Conservation (phyloP, 1,284 basidiomycete species). For the Sphagnurus paluster region DNA sequence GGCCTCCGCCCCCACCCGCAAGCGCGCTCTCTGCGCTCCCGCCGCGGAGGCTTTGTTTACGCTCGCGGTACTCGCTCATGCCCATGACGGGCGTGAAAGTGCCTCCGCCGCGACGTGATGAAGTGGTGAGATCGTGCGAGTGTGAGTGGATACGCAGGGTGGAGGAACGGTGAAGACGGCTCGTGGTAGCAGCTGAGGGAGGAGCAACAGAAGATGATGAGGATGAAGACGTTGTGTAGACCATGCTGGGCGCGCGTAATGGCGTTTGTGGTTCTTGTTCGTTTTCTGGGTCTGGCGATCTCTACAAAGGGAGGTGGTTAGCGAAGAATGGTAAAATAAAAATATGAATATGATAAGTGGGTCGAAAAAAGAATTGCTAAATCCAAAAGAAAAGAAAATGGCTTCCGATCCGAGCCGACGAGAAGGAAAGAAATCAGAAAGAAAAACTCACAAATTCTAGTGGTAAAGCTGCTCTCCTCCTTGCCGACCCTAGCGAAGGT, state of each 20-base stretch:
- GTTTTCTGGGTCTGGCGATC: not conserved
- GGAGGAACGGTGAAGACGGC: not conserved
- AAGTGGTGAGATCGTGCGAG: not conserved
- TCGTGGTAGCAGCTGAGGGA: constrained; percentile 34
- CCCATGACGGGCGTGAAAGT: constrained; percentile 13
- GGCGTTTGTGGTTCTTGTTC: constrained; percentile 28
- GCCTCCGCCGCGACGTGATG: not conserved
- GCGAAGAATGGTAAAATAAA: not conserved
- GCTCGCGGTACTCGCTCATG: constrained; percentile 18
- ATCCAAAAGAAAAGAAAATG: too few relatives aligned
- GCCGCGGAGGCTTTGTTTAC: constrained; percentile 25
- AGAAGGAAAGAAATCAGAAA: not conserved
- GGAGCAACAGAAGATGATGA: constrained; percentile 18
- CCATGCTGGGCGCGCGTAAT: constrained; percentile 23
- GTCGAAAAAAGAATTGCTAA: too few relatives aligned
- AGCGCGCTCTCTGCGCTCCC: constrained; percentile 27
- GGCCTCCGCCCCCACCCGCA: constrained; percentile 30
- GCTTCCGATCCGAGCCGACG: too few relatives aligned
- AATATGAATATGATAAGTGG: not conserved
- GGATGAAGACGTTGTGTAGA: constrained; percentile 20
- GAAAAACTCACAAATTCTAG: constrained; percentile 51
- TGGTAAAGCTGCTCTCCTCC: constrained; percentile 53
- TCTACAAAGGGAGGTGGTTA: too few relatives aligned
- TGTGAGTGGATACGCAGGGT: not conserved
- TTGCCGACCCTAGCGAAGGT: constrained; percentile 44